phyloP scores from a whole-genome alignment of 192 early-diverging fungal genomes.

The Haplosporangium gracile region DNA sequence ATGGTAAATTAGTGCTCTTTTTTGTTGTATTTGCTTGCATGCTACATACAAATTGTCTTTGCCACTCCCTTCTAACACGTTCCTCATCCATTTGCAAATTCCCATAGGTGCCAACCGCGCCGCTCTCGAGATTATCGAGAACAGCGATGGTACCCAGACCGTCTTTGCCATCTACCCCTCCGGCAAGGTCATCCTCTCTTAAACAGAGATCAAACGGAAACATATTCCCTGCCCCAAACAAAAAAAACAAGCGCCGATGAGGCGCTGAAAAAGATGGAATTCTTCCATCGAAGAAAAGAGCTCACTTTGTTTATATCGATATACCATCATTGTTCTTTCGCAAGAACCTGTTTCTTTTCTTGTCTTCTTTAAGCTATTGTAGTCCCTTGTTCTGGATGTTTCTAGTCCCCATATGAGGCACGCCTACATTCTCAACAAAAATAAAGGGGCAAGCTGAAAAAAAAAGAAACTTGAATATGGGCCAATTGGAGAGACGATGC shows the following conservation, averaged over 20 bases:
- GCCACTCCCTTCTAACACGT: background rate
- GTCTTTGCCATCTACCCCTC: conserved; percentile 63
- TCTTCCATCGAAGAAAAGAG: background rate
- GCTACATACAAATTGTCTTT: background rate
- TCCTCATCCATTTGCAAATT: background rate
- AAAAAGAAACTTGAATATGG: background rate
- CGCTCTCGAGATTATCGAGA: conserved; percentile 77
- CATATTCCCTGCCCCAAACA: background rate
- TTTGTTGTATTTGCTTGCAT: background rate
- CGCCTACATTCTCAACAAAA: background rate
- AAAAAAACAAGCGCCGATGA: background rate
- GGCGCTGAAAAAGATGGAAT: background rate
- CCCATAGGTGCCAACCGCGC: conserved; percentile 65
- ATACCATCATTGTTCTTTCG: background rate
- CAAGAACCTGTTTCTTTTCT: background rate
- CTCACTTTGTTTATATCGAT: background rate
- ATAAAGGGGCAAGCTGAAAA: background rate
- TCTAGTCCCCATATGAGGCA: background rate
- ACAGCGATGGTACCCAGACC: conserved; percentile 46
- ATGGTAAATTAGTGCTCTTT: conserved; percentile 48
- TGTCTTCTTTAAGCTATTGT: background rate
- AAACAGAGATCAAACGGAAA: background rate
- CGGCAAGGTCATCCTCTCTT: conserved; percentile 11
- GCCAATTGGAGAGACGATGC: background rate
- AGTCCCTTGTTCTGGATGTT: background rate